These are phyloP conservation scores for Vaccinium darrowii DNA, from an alignment of 148 eudicot genomes.

Conservation along the genomic window DNA sequence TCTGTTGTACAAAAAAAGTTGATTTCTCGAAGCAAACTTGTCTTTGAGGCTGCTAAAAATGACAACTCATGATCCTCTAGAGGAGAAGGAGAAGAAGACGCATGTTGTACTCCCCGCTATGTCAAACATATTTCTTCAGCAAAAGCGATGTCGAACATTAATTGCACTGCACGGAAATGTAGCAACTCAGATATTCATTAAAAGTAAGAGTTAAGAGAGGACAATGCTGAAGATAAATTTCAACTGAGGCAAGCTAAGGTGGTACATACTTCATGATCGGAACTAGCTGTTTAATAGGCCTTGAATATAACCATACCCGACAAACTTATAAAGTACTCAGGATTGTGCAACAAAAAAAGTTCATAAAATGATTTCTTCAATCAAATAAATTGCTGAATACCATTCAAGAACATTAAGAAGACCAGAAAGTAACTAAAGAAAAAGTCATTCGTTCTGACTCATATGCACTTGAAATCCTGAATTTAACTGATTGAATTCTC, in stretches of 20 bases:
- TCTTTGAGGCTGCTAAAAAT: background rate
- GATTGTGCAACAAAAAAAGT: background rate
- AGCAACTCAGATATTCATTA: background rate
- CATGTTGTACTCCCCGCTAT: background rate
- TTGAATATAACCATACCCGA: background rate
- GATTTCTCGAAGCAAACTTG: background rate
- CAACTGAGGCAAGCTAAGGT: background rate
- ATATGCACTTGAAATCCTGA: background rate
- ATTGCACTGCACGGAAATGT: constrained; percentile 51
- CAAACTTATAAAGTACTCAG: background rate
- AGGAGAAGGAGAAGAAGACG: background rate
- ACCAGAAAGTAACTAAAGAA: background rate
- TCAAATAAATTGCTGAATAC: background rate
- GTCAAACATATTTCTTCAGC: constrained; percentile 63
- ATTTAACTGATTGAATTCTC: background rate
- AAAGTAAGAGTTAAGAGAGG: background rate
- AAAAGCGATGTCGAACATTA: constrained; percentile 56
- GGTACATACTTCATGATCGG: background rate
- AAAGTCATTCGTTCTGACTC: background rate
- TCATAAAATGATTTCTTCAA: background rate
- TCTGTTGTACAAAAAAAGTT: background rate
- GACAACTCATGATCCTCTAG: background rate
- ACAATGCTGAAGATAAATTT: background rate
- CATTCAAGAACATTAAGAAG: background rate
- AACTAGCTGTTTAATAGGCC: background rate